Evolutionary conservation across 495 filamentous ascomycete genomes (phyloP), one percentile per base, ranked within the genome.

Genomic region (Eremomyces bilateralis): DNA sequence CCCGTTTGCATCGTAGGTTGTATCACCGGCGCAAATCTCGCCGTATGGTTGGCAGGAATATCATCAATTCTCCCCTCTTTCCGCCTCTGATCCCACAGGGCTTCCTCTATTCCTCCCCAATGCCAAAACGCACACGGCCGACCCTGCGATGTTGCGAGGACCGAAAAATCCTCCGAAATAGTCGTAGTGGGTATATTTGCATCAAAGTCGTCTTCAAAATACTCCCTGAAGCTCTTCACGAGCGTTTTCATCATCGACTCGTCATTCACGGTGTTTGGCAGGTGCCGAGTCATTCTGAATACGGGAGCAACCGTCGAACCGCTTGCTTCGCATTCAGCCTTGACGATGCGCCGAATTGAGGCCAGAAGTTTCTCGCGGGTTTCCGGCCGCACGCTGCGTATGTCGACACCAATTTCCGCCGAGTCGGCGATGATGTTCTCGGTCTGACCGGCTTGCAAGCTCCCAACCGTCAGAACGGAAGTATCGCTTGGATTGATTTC

Each of bases 1-100:
- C 55, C 72, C 0, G 57, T 60, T 30, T 33, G 45, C 41, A 78
- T 44, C n/a, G 69, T 76, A 5, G 69, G 67, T 44, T 70, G 51
- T 13, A 78, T 57, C 0, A 58, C 64, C 15, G 71, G 72, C 28
- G 63, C 63, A 53, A 74, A 76, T 39, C 58, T 62, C 1, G 60
- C 54, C 34, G 61, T 70, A 46, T 78, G 72, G 39, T 75, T 75
- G 21, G 38, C 46, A 13, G 54, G 51, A n/a, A 56, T 34, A 35
- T 52, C 48, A 31, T 46, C 40, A 21, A 53, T 57, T 17, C 42
- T 60, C 0, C 55, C 62, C 24, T 58, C 54, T n/a, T 37, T 47
- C 34, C 60, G 57, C 22, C 54, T 59, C 31, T 62, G 45, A 43
- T 69, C 60, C 56, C 59, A 71, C 1, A 42, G 36, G 37, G 55